These are phyloP conservation scores for Lycium ferocissimum DNA, from an alignment of 257 asterid genomes.

Conservation along the genomic window DNA sequence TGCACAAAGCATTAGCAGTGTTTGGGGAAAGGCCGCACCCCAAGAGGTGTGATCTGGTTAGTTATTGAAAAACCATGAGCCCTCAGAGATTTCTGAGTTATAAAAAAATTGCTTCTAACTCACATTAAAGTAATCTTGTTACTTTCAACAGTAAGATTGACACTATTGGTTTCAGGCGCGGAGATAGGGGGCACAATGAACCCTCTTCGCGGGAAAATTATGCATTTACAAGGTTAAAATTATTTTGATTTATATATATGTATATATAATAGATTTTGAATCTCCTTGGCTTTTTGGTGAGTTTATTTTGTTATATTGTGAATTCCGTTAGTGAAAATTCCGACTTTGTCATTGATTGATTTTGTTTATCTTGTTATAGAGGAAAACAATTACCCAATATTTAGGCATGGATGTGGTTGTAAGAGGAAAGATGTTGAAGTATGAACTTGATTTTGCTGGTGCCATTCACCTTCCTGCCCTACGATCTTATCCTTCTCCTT, in stretches of 20 bases:
- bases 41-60: too few species aligned
- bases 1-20: too few species aligned
- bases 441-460: slow-evolving; percentile 54
- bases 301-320: background rate
- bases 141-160: background rate
- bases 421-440: slow-evolving; percentile 48
- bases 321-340: background rate
- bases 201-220: background rate
- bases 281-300: too few species aligned
- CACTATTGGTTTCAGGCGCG: too few species aligned
- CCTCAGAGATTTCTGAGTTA: background rate
- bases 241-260: too few species aligned
- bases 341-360: background rate
- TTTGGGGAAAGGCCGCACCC: too few species aligned
- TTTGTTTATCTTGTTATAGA: background rate
- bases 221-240: background rate
- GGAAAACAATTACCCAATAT: slow-evolving; percentile 50
- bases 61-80: background rate
- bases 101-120: background rate
- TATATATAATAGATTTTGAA: background rate
- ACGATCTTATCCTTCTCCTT: slow-evolving; percentile 70
- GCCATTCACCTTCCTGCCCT: slow-evolving; percentile 56
- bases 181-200: background rate
- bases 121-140: background rate
- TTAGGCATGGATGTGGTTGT: slow-evolving; percentile 57